A percentile compares a stretch with the other conserved stretches of the same genome.
Conservation (phyloP, 805 yeast genomes). For the Myxozyma geophila region DNA sequence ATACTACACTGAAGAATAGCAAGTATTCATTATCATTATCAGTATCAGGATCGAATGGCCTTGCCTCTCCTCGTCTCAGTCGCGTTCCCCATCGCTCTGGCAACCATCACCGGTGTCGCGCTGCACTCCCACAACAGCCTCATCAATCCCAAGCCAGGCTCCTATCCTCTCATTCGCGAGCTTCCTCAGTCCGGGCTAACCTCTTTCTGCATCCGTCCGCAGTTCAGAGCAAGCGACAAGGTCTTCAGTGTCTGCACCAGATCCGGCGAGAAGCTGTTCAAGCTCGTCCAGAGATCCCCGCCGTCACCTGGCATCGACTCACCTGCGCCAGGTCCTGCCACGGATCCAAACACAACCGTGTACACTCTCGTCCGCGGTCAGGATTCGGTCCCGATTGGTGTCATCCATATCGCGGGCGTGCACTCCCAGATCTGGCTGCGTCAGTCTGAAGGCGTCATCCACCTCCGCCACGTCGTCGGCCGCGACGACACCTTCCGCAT, state of each 20-base stretch:
- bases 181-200: constrained; percentile 32
- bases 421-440: constrained; percentile 20
- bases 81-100: constrained; percentile 9
- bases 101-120: constrained; percentile 13
- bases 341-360: constrained; percentile 2
- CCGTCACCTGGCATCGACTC: constrained; percentile 5
- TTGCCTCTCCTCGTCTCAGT: constrained; percentile 11
- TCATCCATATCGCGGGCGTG: constrained; percentile 19
- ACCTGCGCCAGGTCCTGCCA: not conserved
- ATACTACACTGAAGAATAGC: too few relatives aligned
- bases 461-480: constrained; percentile 62
- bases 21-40: not conserved
- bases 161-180: constrained; percentile 24
- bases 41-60: constrained; percentile 1
- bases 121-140: constrained; percentile 5
- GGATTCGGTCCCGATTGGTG: constrained; percentile 15
- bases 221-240: constrained; percentile 24
- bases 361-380: constrained; percentile 17
- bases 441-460: constrained; percentile 57
- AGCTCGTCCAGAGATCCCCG: constrained; percentile 20
- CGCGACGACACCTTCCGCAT: constrained; percentile 64
- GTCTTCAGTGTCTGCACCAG: constrained; percentile 24
- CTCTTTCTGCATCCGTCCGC: constrained; percentile 31
- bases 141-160: not conserved
- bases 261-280: constrained; percentile 21